phyloP scores from a whole-genome alignment of 495 filamentous ascomycete genomes.

The Talaromyces wortmannii region DNA sequence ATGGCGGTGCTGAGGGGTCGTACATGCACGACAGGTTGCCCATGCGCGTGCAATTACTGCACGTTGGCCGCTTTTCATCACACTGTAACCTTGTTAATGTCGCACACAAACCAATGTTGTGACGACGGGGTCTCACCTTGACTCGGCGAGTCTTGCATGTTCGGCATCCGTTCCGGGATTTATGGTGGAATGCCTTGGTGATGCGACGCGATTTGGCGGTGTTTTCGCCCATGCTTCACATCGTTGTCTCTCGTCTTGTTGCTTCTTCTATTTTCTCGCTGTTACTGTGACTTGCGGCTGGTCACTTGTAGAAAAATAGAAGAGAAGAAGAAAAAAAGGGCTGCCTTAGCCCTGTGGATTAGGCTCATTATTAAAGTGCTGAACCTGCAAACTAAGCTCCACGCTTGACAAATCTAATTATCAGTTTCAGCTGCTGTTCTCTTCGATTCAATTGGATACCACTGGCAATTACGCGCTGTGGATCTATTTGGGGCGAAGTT shows the following conservation, averaged over 20 bases:
- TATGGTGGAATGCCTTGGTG: slow-evolving; percentile 18
- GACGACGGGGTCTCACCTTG: slow-evolving; percentile 18
- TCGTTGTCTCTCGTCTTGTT: too few relatives aligned
- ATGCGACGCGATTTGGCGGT: background rate
- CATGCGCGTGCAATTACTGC: slow-evolving; percentile 13
- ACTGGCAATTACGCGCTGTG: background rate
- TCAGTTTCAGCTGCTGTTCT: background rate
- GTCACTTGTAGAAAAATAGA: too few relatives aligned
- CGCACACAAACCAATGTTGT: background rate
- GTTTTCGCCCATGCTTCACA: too few relatives aligned
- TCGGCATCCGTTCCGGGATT: slow-evolving; percentile 37
- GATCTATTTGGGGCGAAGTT: background rate
- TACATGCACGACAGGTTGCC: slow-evolving; percentile 7
- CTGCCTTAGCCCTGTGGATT: too few relatives aligned
- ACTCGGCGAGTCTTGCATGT: slow-evolving; percentile 40
- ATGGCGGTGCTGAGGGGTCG: background rate
- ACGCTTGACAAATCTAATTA: too few relatives aligned
- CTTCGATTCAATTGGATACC: background rate
- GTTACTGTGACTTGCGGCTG: too few relatives aligned
- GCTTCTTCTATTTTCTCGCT: too few relatives aligned
- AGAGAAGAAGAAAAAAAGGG: too few relatives aligned
- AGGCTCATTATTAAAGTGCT: too few relatives aligned
- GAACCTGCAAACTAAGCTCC: too few relatives aligned
- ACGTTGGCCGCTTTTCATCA: slow-evolving; percentile 13
- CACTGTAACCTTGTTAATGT: slow-evolving; percentile 5